Evolutionary conservation across 2,329 filamentous ascomycete genomes (phyloP).

Genomic region (Cordyceps cateniannulata): DNA sequence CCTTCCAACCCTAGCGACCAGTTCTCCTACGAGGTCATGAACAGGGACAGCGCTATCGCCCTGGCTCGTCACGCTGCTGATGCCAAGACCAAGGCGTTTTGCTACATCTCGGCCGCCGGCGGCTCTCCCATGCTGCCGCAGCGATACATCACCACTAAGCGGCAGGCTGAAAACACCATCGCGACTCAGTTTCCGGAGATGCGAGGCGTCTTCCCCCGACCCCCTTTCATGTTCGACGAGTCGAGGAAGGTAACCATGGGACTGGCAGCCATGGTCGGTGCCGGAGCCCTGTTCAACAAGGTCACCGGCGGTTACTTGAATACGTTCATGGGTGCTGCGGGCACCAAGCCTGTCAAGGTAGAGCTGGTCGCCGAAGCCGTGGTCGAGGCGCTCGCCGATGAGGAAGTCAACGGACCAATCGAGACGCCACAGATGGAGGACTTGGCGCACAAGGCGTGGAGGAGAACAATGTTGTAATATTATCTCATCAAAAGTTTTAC

Average conservation of each 20-base stretch:
- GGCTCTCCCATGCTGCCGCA: slow-evolving; percentile 78
- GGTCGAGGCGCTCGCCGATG: slow-evolving; percentile 77
- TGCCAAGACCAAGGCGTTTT: slow-evolving; percentile 63
- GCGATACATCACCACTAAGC: slow-evolving; percentile 85
- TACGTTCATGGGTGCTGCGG: slow-evolving; percentile 73
- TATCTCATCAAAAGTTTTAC: slow-evolving; percentile 2
- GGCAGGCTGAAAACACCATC: slow-evolving; percentile 79
- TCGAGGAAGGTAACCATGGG: slow-evolving; percentile 77
- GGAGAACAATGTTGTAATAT: slow-evolving; percentile 75
- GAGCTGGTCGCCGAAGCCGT: slow-evolving; percentile 85
- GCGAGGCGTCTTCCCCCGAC: slow-evolving; percentile 74
- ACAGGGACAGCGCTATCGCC: slow-evolving; percentile 79
- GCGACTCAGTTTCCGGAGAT: slow-evolving; percentile 64
- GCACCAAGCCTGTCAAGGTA: slow-evolving; percentile 78
- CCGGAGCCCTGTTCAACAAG: slow-evolving; percentile 70
- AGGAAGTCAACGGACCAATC: slow-evolving; percentile 64
- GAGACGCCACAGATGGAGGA: slow-evolving; percentile 76
- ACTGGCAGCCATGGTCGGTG: slow-evolving; percentile 69
- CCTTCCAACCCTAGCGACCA: slow-evolving; percentile 64
- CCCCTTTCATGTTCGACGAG: slow-evolving; percentile 84
- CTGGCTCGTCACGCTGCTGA: slow-evolving; percentile 69
- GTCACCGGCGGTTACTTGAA: slow-evolving; percentile 70
- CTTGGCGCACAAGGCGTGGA: slow-evolving; percentile 77
- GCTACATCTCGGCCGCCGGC: slow-evolving; percentile 82
- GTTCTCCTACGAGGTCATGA: slow-evolving; percentile 96